Evolutionary conservation across 306 rosid genomes (phyloP).

Genomic region (Citrullus mucosospermus): DNA sequence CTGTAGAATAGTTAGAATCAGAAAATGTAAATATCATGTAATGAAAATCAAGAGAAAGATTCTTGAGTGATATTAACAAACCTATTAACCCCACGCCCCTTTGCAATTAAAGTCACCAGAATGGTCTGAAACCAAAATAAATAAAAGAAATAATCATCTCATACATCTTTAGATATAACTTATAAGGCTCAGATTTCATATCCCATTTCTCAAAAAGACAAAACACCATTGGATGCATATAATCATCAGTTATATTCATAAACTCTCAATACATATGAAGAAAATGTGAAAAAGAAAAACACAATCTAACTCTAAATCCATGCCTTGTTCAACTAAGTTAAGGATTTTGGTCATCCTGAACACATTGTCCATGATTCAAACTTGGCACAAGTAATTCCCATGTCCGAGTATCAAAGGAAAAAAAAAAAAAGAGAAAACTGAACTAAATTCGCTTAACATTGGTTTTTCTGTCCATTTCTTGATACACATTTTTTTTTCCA

Average conservation of each 20-base stretch:
- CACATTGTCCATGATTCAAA: neutral
- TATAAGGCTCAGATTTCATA: neutral
- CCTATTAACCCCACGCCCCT: constrained; percentile 21
- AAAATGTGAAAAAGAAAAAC: neutral
- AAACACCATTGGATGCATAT: neutral
- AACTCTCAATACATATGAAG: neutral
- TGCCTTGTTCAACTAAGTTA: neutral
- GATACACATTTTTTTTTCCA: neutral
- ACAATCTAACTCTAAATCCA: neutral
- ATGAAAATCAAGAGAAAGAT: neutral
- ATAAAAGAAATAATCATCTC: neutral
- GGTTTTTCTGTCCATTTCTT: neutral
- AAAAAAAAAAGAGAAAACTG: neutral
- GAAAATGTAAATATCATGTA: neutral
- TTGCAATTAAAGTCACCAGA: constrained; percentile 16
- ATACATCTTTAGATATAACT: neutral
- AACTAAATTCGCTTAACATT: neutral
- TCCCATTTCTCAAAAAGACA: neutral
- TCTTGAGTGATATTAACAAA: neutral
- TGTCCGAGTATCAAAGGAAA: neutral
- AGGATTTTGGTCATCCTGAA: neutral
- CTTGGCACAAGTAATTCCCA: neutral
- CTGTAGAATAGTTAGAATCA: constrained; percentile 22
- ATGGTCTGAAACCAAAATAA: constrained; percentile 16
- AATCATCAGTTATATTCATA: neutral